Evolutionary conservation across 768 basidiomycete genomes (phyloP), one percentile per base, ranked within the genome.

Genomic region (Lentinula aciculospora): DNA sequence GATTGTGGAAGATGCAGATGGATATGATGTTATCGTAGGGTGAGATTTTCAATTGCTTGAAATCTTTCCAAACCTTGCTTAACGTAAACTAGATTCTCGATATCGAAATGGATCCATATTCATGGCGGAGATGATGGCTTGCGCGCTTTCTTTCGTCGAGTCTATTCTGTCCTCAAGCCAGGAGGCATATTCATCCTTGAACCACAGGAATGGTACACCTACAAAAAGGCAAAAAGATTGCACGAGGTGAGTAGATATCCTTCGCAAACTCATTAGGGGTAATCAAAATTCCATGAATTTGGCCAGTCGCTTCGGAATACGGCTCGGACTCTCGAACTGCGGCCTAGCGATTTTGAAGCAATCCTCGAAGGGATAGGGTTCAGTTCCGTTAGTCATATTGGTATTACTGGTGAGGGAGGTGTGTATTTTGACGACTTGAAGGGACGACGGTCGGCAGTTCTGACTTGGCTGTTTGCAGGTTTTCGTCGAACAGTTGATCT

Each of bases 21-120:
- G 80, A 0, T 94, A 94, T 66, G 85, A 92, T 63, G 80, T 93
- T 31, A 81, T 95, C 29, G 60, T 94, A 34, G 94, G 85, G 94
- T 94, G 64, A 61, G 87, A 70, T 8, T 27, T 51, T n/a, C 17
- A n/a, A 29, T 25, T 54, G 28, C 13, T 21, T 56, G 8, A 17
- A 6, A 15, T 42, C 7, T 28, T n/a, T n/a, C 12, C 28, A 10
- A 10, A 12, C 32, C 28, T 44, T 29, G 37, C 50, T n/a, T 23
- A 12, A 29, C 31, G 15, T 17, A 7, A 29, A 27, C 19, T 55
- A 94, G 92, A 1, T 84, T 96, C 62, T 95, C 93, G 0, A 71
- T 95, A 44, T 83, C 92, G 0, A 96, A 94, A 71, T 96, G 94
- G 94, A 91, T 95, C 29, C 94, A 96, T 69, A 74, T 96, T 9